Conservation (phyloP, 2,329 filamentous ascomycete genomes). For the Sporothrix euskadiensis region DNA sequence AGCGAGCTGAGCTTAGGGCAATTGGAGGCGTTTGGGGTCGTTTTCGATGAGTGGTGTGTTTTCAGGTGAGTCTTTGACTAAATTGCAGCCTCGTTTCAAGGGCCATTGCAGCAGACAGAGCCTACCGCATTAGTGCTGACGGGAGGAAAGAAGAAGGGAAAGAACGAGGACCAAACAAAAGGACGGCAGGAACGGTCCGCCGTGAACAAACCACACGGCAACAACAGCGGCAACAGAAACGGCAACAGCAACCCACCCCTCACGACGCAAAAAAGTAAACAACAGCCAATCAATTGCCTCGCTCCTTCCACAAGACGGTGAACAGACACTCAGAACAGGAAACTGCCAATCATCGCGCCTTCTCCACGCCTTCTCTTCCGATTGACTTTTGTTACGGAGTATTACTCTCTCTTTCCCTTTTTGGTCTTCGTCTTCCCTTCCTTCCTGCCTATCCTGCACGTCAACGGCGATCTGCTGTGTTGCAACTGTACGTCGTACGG, state of each 20-base stretch:
- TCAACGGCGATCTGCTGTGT: conserved; percentile 4
- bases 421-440: not conserved
- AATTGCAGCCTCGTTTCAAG: conserved; percentile 18
- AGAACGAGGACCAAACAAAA: not conserved
- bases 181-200: conserved; percentile 12
- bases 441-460: conserved; percentile 4
- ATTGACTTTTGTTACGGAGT: not conserved
- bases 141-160: not conserved
- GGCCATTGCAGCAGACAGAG: conserved; percentile 3
- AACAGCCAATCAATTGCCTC: not conserved
- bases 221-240: not conserved
- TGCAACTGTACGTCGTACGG: not conserved
- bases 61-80: not conserved
- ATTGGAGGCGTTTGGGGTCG: not conserved
- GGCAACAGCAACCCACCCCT: not conserved
- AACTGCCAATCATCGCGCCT: not conserved
- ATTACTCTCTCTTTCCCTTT: not conserved
- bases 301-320: not conserved
- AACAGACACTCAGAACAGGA: not conserved
- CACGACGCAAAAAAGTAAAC: not conserved
- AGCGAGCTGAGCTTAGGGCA: not conserved
- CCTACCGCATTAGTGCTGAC: not conserved
- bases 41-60: not conserved
- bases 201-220: not conserved
- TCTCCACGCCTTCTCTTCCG: not conserved